Evolutionary conservation across 1,139 yeast species (phyloP), one percentile per base, ranked within the genome.

Genomic region (Candida sanyaensis): DNA sequence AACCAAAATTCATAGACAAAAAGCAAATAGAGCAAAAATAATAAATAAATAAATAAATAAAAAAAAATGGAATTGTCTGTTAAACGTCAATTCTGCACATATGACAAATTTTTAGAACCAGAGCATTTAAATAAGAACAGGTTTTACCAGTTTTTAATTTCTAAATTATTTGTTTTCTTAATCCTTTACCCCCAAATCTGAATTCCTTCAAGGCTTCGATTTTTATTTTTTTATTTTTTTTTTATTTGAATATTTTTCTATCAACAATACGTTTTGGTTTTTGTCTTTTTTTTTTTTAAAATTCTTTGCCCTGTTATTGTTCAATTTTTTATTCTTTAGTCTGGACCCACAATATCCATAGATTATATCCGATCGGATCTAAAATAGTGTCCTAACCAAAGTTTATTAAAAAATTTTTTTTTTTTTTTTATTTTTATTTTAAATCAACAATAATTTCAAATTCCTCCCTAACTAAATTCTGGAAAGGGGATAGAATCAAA

Each of bases 321-420:
- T 17, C 21, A 17, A 17, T 17, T 17, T 17, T 17, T 17, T 17
- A 2, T 17, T 17, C 21, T 17, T 17, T 17, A 17, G 21, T 17
- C 21, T 17, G 21, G 21, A 17, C 21, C 21, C 21, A 17, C 21
- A 17, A 17, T 3, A 17, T 17, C 21, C 21, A 17, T 26, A 8
- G 9, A 34, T n/a, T 34, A 34, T 34, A 13, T 34, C 38, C 38
- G 38, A 34, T 34, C 38, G 38, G 38, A 34, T 34, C 38, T 34
- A 34, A 34, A 34, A 34, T 8, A 7, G 23, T 21, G 27, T 6
- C 10, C n/a, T 24, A 21, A 34, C 28, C 9, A 26, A 26, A 26
- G 2, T 26, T 3, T 6, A 26, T 26, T 6, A 26, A 8, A 8
- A 26, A 34, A 21, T n/a, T n/a, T n/a, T n/a, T n/a, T n/a, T n/a